Conservation (phyloP, 352 stramenopile genomes). For the Phytophthora podocarpi region DNA sequence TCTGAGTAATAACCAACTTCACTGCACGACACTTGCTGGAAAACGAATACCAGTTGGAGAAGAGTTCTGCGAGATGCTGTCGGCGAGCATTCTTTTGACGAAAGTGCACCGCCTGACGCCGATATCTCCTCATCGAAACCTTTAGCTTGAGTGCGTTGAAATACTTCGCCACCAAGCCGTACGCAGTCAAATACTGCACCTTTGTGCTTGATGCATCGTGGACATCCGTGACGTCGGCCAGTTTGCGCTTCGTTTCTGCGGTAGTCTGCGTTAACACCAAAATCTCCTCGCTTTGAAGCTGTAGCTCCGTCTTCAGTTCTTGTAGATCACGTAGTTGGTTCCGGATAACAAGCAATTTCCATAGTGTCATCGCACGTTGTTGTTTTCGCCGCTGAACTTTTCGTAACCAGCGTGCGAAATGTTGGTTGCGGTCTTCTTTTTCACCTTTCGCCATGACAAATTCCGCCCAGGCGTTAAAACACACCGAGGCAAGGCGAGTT, state of each 20-base stretch:
- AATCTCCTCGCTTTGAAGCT: conserved; percentile 23
- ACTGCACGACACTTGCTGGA: not conserved
- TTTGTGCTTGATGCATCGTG: conserved; percentile 18
- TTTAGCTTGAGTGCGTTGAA: conserved; percentile 34
- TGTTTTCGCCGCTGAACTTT: conserved; percentile 14
- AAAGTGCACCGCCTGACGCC: conserved; percentile 8
- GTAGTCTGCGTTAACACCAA: not conserved
- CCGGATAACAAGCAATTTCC: conserved; percentile 30
- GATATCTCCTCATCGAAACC: conserved; percentile 15
- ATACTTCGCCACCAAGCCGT: conserved; percentile 23
- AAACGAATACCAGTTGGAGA: conserved; percentile 24
- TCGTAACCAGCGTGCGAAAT: conserved; percentile 16
- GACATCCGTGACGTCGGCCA: not conserved
- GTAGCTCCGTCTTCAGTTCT: conserved; percentile 20
- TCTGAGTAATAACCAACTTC: conserved; percentile 16
- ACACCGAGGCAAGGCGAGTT: conserved; percentile 7
- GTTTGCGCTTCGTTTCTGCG: conserved; percentile 13
- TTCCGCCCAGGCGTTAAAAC: conserved; percentile 21
- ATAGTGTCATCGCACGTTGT: conserved; percentile 15
- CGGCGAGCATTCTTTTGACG: conserved; percentile 21
- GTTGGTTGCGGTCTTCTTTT: conserved; percentile 11
- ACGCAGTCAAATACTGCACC: conserved; percentile 19
- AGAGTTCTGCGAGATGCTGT: conserved; percentile 14
- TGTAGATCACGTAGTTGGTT: conserved; percentile 20
- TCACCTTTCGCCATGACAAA: conserved; percentile 7